Base-by-base conservation (phyloP, 1,139 yeast genomes). In the Saccharomyces hybrid region DNA sequence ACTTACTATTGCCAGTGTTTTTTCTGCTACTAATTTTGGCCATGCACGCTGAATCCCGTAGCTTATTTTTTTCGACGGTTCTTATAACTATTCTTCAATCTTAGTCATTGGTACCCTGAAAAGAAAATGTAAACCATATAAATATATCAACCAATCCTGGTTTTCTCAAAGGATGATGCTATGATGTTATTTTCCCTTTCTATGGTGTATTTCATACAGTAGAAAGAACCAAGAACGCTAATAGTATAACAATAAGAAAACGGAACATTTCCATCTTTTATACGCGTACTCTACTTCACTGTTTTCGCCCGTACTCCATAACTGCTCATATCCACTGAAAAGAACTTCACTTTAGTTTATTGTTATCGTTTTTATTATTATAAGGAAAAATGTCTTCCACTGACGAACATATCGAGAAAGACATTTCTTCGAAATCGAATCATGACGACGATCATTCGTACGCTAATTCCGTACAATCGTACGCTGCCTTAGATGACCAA, bases 381-480 rank as follows among this genome's bases (percentile, higher is more conserved):
- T 11, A 12, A 28, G 21, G 9, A 21, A 51, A 29, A n/a, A 56
- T 57, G 58, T 56, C 61, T 31, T 57, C 61, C 4, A 34, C 44
- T 34, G 58, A 55, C 38, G 61, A 60, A 42, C 44, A 38, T 38
- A 9, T 9, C 12, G 44, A 38, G 44, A 55, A 51, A 47, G 59
- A 55, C 47, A 48, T 16, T 14, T 50, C 55, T 26, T 59, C 62
- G 16, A 59, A 57, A 42, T 58, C 59, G 12, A 44, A 54, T 29
- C 48, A 51, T 51, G 59, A 55, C 34, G 60, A 58, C 19, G 28
- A 49, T 14, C 50, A 52, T 32, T 59, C 62, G 21, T 56, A 49
- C 44, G 62, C 58, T 26, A 58, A 56, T 14, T 59, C 62, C 5
- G 21, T 55, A 29, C 58, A 57, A 50, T 64, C 69, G 9, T 64